phyloP scores from a whole-genome alignment of 441 rosid genomes.

The Pelargonium cotyledonis region DNA sequence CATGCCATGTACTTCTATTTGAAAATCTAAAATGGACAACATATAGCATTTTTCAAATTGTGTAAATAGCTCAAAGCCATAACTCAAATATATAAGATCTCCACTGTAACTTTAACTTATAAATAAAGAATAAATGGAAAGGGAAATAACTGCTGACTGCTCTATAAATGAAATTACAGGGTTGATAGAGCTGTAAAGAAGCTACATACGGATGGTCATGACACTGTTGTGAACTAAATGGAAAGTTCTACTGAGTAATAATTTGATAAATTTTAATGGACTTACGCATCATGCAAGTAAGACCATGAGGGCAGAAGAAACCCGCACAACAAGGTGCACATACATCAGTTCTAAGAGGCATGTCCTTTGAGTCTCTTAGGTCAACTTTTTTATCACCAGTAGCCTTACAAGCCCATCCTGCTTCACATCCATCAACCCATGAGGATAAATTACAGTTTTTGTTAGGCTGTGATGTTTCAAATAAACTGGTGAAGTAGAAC shows the following conservation, averaged over 20 bases:
- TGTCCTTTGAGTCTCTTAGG: constrained; percentile 42
- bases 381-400: constrained; percentile 37
- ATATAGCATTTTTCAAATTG: no score
- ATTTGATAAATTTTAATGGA: constrained; percentile 10
- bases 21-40: no score
- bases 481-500: constrained; percentile 61
- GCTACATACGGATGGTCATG: background rate
- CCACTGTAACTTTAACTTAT: no score
- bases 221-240: background rate
- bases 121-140: background rate
- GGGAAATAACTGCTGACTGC: background rate
- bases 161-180: background rate
- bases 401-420: constrained; percentile 89
- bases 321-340: constrained; percentile 80
- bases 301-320: constrained; percentile 92
- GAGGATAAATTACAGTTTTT: constrained; percentile 78
- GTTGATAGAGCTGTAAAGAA: background rate
- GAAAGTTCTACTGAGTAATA: background rate
- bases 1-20: no score
- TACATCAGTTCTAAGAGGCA: constrained; percentile 44
- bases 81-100: no score
- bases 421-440: constrained; percentile 88
- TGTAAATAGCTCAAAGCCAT: no score
- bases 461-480: constrained; percentile 49
- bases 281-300: constrained; percentile 98